Percentiles rank a stretch among this genome's conserved stretches.
phyloP scores from a whole-genome alignment of 192 early-diverging fungal genomes.

The Coemansia guatemalensis region DNA sequence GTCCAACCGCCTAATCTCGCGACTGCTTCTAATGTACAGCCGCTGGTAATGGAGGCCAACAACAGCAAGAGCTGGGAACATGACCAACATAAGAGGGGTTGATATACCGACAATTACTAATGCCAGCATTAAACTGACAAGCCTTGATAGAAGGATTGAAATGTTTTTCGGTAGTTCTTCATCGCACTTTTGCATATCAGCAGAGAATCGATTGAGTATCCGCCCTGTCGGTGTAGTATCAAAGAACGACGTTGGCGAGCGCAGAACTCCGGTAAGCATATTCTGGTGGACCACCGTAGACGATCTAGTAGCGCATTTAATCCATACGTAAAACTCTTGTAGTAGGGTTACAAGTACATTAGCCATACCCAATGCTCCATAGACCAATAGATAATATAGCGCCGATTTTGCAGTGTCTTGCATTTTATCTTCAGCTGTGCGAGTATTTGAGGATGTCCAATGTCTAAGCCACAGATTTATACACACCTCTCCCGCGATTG shows the following conservation, averaged over 20 bases:
- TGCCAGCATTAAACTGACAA: constrained; percentile 52
- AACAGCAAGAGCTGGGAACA: constrained; percentile 68
- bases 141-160: constrained; percentile 57
- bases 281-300: constrained; percentile 62
- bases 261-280: constrained; percentile 63
- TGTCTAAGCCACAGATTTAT: constrained; percentile 67
- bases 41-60: constrained; percentile 68
- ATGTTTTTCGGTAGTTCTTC: constrained; percentile 58
- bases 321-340: constrained; percentile 77
- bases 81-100: constrained; percentile 65
- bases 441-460: constrained; percentile 62
- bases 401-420: constrained; percentile 30
- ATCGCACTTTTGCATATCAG: constrained; percentile 61
- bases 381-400: constrained; percentile 67
- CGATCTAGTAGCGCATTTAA: constrained; percentile 71
- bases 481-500: constrained; percentile 56
- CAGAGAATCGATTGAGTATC: constrained; percentile 72
- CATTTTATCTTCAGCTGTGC: constrained; percentile 1
- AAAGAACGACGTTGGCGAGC: constrained; percentile 74
- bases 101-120: constrained; percentile 55
- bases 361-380: constrained; percentile 71
- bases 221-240: constrained; percentile 72
- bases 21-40: constrained; percentile 72
- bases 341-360: constrained; percentile 65
- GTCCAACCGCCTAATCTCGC: constrained; percentile 85